A percentile compares a stretch with the other conserved stretches of the same genome.
Conservation (phyloP, 169 alveolate species). For the Plasmodium cynomolgi region DNA sequence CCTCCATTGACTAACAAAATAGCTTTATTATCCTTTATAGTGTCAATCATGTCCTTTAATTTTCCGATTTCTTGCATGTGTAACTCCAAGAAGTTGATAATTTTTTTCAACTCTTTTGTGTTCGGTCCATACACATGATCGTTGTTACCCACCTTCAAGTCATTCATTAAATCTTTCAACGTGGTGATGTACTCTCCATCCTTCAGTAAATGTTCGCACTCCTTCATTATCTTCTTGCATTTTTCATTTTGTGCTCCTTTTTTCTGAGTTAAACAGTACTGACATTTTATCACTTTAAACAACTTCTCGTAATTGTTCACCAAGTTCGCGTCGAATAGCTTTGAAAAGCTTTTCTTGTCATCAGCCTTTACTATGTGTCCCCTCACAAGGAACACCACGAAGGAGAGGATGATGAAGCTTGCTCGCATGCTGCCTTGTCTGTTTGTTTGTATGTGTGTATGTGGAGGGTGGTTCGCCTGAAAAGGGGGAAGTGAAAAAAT, state of each 20-base stretch:
- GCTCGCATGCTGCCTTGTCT: not conserved
- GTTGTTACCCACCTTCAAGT: not conserved
- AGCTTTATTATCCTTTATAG: not conserved
- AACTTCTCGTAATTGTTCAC: slow-evolving; percentile 42
- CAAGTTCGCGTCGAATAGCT: not conserved
- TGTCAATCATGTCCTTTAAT: slow-evolving; percentile 12
- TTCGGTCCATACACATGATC: not conserved
- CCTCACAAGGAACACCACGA: not conserved
- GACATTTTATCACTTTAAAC: slow-evolving; percentile 38
- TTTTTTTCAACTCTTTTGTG: slow-evolving; percentile 11
- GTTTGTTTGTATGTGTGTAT: not conserved
- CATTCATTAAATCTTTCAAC: slow-evolving; percentile 17
- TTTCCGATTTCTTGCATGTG: not conserved
- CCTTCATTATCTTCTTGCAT: slow-evolving; percentile 15
- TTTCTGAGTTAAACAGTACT: slow-evolving; percentile 3
- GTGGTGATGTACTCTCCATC: not conserved
- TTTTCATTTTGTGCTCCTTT: not conserved
- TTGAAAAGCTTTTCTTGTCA: not conserved
- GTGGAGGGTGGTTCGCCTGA: not conserved
- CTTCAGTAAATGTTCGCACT: slow-evolving; percentile 8
- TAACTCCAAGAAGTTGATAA: slow-evolving; percentile 15
- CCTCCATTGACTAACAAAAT: not conserved
- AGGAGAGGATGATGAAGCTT: not conserved
- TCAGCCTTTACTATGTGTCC: not conserved
- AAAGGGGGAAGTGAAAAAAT: not conserved